Percentiles rank a stretch among this genome's conserved stretches.
These are phyloP conservation scores for Kluyveromyces dobzhanskii DNA, from an alignment of 805 yeast species.

Conservation along the genomic window DNA sequence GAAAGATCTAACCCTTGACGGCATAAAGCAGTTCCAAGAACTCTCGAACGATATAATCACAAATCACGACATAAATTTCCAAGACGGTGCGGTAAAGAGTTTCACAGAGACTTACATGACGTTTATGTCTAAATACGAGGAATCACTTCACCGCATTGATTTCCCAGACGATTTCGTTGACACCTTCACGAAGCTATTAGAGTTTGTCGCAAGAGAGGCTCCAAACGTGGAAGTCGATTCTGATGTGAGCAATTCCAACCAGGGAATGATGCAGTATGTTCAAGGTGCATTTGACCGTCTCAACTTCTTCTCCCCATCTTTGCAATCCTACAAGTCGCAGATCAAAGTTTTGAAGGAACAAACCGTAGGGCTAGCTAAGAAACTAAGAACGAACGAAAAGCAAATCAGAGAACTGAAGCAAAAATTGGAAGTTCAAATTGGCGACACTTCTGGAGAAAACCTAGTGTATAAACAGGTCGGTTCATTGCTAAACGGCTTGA, in stretches of 20 bases:
- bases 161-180: constrained; percentile 11
- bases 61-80: constrained; percentile 67
- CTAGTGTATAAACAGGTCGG: constrained; percentile 1
- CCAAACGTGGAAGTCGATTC: constrained; percentile 2
- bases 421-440: constrained; percentile 2
- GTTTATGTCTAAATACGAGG: constrained; percentile 15
- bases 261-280: background rate
- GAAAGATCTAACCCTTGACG: constrained; percentile 11
- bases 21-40: constrained; percentile 32
- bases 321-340: background rate
- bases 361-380: constrained; percentile 8
- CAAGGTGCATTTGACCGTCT: background rate
- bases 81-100: constrained; percentile 61
- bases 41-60: constrained; percentile 38
- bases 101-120: constrained; percentile 40
- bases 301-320: background rate
- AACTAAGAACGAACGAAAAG: constrained; percentile 8
- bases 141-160: constrained; percentile 3
- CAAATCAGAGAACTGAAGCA: constrained; percentile 1
- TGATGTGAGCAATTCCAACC: no score
- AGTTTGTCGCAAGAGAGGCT: constrained; percentile 12
- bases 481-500: constrained; percentile 2
- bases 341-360: constrained; percentile 2
- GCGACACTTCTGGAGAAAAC: background rate
- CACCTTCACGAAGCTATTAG: constrained; percentile 10